These are phyloP conservation scores for Juglanconis juglandina DNA, from an alignment of 2,329 filamentous ascomycete genomes.

Conservation along the genomic window DNA sequence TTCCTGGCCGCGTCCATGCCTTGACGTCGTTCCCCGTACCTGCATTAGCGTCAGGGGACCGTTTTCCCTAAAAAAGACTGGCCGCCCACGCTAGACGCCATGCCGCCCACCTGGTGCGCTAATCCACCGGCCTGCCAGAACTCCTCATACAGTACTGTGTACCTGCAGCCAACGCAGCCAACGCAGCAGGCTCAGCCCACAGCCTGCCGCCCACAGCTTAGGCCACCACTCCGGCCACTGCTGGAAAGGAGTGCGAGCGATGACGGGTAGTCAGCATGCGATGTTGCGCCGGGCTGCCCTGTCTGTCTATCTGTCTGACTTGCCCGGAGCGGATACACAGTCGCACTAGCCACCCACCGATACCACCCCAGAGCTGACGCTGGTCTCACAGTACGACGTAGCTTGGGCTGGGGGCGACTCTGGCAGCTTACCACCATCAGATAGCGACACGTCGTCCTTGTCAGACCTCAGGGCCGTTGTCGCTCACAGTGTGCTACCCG, in stretches of 20 bases:
- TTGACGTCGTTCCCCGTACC: constrained; percentile 12
- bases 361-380: background rate
- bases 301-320: background rate
- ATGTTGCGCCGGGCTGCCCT: background rate
- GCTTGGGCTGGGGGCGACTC: background rate
- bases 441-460: background rate
- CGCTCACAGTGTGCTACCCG: too few relatives aligned
- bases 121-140: background rate
- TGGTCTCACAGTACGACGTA: background rate
- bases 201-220: background rate
- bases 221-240: background rate
- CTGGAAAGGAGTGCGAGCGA: background rate
- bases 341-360: background rate
- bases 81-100: constrained; percentile 15
- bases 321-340: background rate
- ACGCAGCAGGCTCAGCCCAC: background rate
- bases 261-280: background rate
- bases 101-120: background rate
- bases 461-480: too few relatives aligned
- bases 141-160: background rate
- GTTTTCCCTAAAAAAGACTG: constrained; percentile 19
- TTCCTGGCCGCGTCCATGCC: constrained; percentile 7
- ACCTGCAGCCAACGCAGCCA: background rate
- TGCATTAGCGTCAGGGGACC: constrained; percentile 21
- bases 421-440: background rate